These are phyloP conservation scores for Fusarium sp. DNA, from an alignment of 2,329 filamentous ascomycete genomes.

Conservation along the genomic window DNA sequence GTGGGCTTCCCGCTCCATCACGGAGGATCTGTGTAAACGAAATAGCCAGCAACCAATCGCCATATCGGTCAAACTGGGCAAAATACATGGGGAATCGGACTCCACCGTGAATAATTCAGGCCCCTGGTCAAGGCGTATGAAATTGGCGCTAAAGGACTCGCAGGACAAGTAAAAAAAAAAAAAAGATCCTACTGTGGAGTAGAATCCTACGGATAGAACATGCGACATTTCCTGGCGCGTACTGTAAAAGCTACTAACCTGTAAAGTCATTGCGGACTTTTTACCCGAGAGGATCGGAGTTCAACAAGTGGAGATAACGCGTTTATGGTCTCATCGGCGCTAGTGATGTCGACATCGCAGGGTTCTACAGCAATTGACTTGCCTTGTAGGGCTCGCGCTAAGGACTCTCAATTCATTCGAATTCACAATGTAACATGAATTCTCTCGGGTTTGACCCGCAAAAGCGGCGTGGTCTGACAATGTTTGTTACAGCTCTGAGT, in stretches of 20 bases:
- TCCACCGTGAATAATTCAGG: no score
- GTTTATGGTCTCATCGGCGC: neutral
- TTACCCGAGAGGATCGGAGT: conserved; percentile 1
- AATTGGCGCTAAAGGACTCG: conserved; percentile 3
- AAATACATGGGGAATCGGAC: no score
- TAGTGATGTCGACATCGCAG: conserved; percentile 10
- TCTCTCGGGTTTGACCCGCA: neutral
- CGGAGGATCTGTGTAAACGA: no score
- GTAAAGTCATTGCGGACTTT: neutral
- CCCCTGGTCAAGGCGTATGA: neutral
- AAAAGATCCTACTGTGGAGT: no score
- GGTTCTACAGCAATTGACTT: conserved; percentile 5
- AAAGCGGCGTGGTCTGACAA: conserved; percentile 2
- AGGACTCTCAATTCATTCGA: conserved; percentile 3
- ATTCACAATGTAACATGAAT: neutral
- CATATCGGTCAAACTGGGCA: no score
- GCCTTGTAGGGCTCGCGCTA: conserved; percentile 2
- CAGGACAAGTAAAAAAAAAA: neutral
- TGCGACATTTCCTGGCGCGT: neutral
- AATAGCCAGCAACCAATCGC: no score
- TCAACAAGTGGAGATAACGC: neutral
- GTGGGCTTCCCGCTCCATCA: no score
- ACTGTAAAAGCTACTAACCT: neutral
- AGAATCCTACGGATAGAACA: conserved; percentile 3
- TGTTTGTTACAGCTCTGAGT: neutral